Evolutionary conservation across 768 basidiomycete species (phyloP), one percentile per base, ranked within the genome.

Genomic region (Xerocomus spinulosus): DNA sequence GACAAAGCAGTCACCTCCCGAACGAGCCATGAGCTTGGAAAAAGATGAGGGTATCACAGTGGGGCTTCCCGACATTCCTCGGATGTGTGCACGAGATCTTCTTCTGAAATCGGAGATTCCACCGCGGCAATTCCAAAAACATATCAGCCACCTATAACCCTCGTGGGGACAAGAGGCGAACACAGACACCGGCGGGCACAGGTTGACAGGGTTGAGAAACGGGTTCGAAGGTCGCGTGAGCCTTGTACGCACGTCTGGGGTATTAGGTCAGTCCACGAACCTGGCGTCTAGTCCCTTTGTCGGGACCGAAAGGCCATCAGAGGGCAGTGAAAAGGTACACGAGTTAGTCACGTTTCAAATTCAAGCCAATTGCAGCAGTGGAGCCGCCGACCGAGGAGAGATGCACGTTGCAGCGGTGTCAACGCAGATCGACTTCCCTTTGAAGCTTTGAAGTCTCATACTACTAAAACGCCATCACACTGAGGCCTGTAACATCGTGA

Each of bases 131-230:
- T 44, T 25, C 41, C 30, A 53, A 46, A 21, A 13, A 12, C 1
- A n/a, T 20, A 35, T 21, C 3, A 30, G 29, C 14, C 25, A 26
- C 9, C 15, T 28, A n/a, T 34, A 32, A 47, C 15, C 32, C 17
- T 38, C 42, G 28, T 53, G 23, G 43, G 48, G 9, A 47, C 34
- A 33, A 37, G 45, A 41, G 25, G 17, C 23, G 24, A 24, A n/a
- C 34, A 21, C 15, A 29, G 45, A 39, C 26, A 21, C 25, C 21
- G 47, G 56, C 59, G 59, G 59, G 52, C 17, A 28, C 25, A 26
- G 23, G 26, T 17, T 25, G 10, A 17, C 17, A 34, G 7, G 21
- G n/a, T 21, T 21, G 23, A 37, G 23, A 28, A 32, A 43, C 36
- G 28, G 13, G 29, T 28, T 45, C 24, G 33, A 40, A 37, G 25